These are phyloP conservation scores for Hyaloscypha hepaticicola DNA, from an alignment of 495 filamentous ascomycete species.

Conservation along the genomic window DNA sequence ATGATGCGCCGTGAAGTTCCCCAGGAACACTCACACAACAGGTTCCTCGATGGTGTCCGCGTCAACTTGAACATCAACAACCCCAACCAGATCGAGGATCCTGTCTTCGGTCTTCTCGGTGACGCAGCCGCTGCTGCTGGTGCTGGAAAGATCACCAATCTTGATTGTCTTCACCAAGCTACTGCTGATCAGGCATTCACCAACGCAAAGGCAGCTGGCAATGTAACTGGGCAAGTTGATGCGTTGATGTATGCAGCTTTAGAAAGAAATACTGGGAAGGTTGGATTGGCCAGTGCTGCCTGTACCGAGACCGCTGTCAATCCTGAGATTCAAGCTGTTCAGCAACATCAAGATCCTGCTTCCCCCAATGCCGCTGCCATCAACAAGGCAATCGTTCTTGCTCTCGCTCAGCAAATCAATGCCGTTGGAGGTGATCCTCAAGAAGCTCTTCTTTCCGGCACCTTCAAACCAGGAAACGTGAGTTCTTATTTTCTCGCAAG, in stretches of 20 bases:
- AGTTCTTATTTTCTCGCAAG: constrained; percentile 17
- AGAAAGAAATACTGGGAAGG: constrained; percentile 60
- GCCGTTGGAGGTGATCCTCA: constrained; percentile 57
- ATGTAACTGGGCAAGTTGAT: constrained; percentile 53
- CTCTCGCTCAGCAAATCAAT: constrained; percentile 53
- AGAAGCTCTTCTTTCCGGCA: constrained; percentile 53
- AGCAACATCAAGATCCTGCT: constrained; percentile 66
- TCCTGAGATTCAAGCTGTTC: constrained; percentile 63
- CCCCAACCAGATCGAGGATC: constrained; percentile 55
- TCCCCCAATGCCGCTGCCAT: constrained; percentile 46
- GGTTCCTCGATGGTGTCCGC: constrained; percentile 47
- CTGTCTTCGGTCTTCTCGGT: constrained; percentile 65
- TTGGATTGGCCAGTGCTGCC: constrained; percentile 51
- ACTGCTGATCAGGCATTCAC: constrained; percentile 69
- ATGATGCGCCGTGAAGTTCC: constrained; percentile 39
- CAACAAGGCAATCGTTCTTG: constrained; percentile 56
- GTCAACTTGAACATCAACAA: constrained; percentile 55
- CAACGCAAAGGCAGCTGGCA: constrained; percentile 61
- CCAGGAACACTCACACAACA: constrained; percentile 62
- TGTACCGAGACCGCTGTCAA: constrained; percentile 61
- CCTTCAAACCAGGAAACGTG: constrained; percentile 58
- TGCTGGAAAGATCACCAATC: constrained; percentile 54
- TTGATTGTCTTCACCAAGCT: constrained; percentile 66
- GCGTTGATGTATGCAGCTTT: constrained; percentile 62
- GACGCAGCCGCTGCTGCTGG: constrained; percentile 57